Evolutionary conservation across 176 grass and related monocot species (phyloP).

Genomic region (Pontederia paniculata): DNA sequence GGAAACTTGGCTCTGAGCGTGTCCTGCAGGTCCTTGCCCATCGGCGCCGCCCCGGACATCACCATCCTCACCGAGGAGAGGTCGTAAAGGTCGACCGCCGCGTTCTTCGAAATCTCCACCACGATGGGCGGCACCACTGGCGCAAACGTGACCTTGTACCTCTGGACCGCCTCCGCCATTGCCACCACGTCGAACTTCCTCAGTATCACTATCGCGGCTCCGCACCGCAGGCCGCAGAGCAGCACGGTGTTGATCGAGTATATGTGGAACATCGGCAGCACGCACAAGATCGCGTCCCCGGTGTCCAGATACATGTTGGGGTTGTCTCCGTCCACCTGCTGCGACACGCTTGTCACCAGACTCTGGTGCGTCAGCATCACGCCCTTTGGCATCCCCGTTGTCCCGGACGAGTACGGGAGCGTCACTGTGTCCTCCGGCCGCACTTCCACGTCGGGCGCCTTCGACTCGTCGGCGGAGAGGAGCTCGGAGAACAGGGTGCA

Average conservation of each 20-base stretch:
- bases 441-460: slow-evolving; percentile 10
- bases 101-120: slow-evolving; percentile 69
- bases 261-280: slow-evolving; percentile 91
- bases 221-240: slow-evolving; percentile 55
- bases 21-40: slow-evolving; percentile 79
- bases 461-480: not conserved
- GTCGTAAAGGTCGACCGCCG: slow-evolving; percentile 49
- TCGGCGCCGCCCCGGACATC: slow-evolving; percentile 82
- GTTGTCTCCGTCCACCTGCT: slow-evolving; percentile 91
- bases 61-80: slow-evolving; percentile 68
- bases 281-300: slow-evolving; percentile 74
- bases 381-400: slow-evolving; percentile 85
- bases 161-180: slow-evolving; percentile 51
- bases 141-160: slow-evolving; percentile 58
- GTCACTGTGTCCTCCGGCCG: slow-evolving; percentile 57
- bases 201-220: slow-evolving; percentile 58
- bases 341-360: slow-evolving; percentile 58
- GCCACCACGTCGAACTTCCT: slow-evolving; percentile 64
- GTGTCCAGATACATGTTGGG: slow-evolving; percentile 60
- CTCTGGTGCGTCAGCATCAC: slow-evolving; percentile 85
- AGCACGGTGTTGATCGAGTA: slow-evolving; percentile 85
- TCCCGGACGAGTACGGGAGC: slow-evolving; percentile 83
- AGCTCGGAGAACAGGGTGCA: slow-evolving; percentile 10
- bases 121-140: slow-evolving; percentile 80
- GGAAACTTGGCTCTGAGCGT: slow-evolving; percentile 49